Evolutionary conservation across 257 asterid genomes (phyloP), one percentile per base, ranked within the genome.

Genomic region (Solanum pennellii): DNA sequence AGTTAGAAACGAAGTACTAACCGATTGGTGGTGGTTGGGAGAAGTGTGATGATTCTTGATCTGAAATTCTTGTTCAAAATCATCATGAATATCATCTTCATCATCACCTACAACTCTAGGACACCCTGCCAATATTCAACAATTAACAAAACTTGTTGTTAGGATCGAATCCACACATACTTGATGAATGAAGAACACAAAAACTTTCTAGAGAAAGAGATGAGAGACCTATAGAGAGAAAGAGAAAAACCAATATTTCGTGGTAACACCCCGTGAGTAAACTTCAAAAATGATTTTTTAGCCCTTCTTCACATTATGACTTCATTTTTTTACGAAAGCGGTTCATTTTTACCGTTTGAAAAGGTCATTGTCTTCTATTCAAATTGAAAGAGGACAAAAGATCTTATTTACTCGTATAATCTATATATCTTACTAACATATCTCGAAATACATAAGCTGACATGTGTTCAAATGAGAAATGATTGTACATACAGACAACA

Each of bases 41-140:
- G 84, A 52, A 21, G 88, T 88, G 41, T 88, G 88, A 23, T 80
- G 91, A 85, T 82, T 90, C 89, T 92, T 93, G 42, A 90, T 90
- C 91, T 89, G 92, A 90, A 93, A 91, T 68, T 94, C 96, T 42
- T 93, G 96, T 27, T 95, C 96, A 35, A 90, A 93, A 37, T 94
- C 98, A 87, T 94, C 97, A 72, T 89, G 90, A n/a, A 83, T 83
- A 37, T 89, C 80, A 7, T 93, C 94, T 65, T 95, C 97, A 6
- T 92, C 96, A n/a, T 94, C 98, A 21, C 97, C 98, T 9, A 79
- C 91, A n/a, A 92, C 93, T 88, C 93, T 91, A 7, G 98, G 93
- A 86, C 92, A 91, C 72, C 96, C 98, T 95, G 84, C 25, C 21
- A 56, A 42, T 35, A 12, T 33, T 79, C 10, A 68, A 80, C 25